Evolutionary conservation across 331 rosid species (phyloP).

Genomic region (Spiraea crenata): DNA sequence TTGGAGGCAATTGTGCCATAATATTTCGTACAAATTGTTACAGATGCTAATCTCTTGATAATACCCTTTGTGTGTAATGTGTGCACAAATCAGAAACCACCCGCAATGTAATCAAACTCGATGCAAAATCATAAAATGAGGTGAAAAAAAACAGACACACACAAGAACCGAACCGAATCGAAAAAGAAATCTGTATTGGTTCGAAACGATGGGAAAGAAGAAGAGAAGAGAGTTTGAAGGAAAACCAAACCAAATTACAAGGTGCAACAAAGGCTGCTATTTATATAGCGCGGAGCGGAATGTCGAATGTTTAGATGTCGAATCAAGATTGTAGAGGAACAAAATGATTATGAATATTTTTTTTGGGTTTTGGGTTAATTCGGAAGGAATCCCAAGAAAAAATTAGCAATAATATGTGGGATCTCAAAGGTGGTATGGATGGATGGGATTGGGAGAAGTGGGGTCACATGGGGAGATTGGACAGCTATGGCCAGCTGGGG

Average conservation of each 20-base stretch:
- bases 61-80: too few species aligned
- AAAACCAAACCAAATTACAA: conserved; percentile 5
- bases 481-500: conserved; percentile 95
- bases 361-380: too few species aligned
- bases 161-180: too few species aligned
- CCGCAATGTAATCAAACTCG: not conserved
- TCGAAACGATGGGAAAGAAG: not conserved
- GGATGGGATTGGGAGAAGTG: conserved; percentile 41
- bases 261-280: conserved; percentile 18
- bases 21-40: not conserved
- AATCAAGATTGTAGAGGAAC: too few species aligned
- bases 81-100: not conserved
- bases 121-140: too few species aligned
- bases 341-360: too few species aligned
- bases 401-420: conserved; percentile 24
- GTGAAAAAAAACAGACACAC: too few species aligned
- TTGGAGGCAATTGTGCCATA: conserved; percentile 96
- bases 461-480: conserved; percentile 87
- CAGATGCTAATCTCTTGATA: too few species aligned
- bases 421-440: not conserved
- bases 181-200: too few species aligned
- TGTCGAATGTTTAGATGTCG: not conserved
- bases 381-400: not conserved
- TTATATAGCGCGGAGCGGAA: conserved; percentile 8
- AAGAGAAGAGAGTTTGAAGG: not conserved